Base-by-base conservation (phyloP, 352 stramenopile species). In the Pythium grandisporangium region DNA sequence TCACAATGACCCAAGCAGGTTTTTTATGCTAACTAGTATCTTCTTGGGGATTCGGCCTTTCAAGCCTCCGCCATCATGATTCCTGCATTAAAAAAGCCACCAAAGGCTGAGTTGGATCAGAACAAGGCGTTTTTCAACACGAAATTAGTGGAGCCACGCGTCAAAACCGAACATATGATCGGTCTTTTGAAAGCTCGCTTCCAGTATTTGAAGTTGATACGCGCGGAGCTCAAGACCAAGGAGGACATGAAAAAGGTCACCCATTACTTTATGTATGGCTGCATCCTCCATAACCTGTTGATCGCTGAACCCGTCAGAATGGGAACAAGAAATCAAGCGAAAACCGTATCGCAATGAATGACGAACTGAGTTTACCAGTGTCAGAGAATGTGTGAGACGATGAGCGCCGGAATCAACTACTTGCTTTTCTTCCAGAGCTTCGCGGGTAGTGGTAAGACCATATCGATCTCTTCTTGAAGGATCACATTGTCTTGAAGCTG, bases 11-110 rank as follows among this genome's bases (percentile, higher is more conserved):
- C 30, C 24, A 3, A 25, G 30, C 0, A 4, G 2, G 0, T 58
- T 43, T 58, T 65, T 30, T 5, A 21, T 7, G 7, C 34, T 2
- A 44, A 42, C 27, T 6, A 66, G 32, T 68, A 66, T 42, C 13
- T 66, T 6, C 37, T 60, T 0, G 51, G 56, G 0, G 61, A 64
- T 33, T 61, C 56, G 0, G 61, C 61, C 2, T 71, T 58, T 19
- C 41, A 53, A 36, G 19, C 50, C 6, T 66, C 52, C 20, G n/a
- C 35, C 35, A 11, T 25, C 12, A 19, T 13, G 35, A 40, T 13
- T 23, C 12, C 35, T 13, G 35, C 35, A 19, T 21, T 7, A 21
- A 19, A 23, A 19, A 13, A 40, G 35, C 35, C 20, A 20, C 16
- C 5, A 13, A 36, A 13, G 30, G 20, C 14, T 4, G 30, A 36